Evolutionary conservation across 2,329 filamentous ascomycete species (phyloP).

Genomic region (Fusarium fujikuroi): DNA sequence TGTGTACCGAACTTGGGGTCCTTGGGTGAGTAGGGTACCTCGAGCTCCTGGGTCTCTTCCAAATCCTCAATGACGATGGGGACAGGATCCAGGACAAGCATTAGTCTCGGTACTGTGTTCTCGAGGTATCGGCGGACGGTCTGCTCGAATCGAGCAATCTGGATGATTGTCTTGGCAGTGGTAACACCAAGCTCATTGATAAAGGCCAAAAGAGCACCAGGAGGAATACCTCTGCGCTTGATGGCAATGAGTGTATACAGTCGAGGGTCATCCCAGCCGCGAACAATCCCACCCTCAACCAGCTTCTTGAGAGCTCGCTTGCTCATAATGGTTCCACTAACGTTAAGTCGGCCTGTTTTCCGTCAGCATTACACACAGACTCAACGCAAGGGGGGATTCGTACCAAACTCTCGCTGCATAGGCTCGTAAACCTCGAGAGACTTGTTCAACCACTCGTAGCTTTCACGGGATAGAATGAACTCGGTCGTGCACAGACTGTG

Average conservation of each 20-base stretch:
- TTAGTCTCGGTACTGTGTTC: constrained; percentile 85
- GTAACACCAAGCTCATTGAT: constrained; percentile 93
- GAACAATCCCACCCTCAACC: constrained; percentile 80
- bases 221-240: constrained; percentile 85
- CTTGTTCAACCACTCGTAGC: constrained; percentile 91
- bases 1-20: constrained; percentile 74
- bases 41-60: constrained; percentile 65
- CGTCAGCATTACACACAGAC: background rate
- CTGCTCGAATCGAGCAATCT: constrained; percentile 85
- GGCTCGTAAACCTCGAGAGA: constrained; percentile 85
- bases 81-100: constrained; percentile 89
- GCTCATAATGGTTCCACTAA: constrained; percentile 85
- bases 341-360: constrained; percentile 60
- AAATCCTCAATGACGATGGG: constrained; percentile 84
- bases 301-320: constrained; percentile 87
- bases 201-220: constrained; percentile 88
- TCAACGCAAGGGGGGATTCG: background rate
- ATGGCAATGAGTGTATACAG: constrained; percentile 89
- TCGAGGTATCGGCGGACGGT: constrained; percentile 88
- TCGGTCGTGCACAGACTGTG: constrained; percentile 95
- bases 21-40: constrained; percentile 86
- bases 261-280: constrained; percentile 91
- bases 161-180: constrained; percentile 81
- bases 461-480: constrained; percentile 84
- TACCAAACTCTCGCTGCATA: constrained; percentile 87